phyloP scores from a whole-genome alignment of 2,329 filamentous ascomycete genomes.

The Alternaria longipes region DNA sequence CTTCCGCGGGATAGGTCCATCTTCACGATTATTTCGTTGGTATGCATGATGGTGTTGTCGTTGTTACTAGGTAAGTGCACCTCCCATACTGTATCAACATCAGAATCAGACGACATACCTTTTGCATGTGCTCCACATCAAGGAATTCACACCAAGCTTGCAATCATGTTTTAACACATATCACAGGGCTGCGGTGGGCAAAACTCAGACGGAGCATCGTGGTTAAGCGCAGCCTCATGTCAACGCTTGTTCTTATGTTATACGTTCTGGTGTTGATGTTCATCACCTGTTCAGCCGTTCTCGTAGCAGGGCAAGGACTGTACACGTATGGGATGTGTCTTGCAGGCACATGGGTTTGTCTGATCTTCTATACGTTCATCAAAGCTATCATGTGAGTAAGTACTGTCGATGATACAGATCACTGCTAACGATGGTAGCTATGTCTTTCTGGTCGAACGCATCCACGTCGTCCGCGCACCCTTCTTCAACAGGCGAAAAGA shows the following conservation, averaged over 20 bases:
- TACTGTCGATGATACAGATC: no score
- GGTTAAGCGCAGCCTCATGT: slow-evolving; percentile 26
- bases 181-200: slow-evolving; percentile 6
- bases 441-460: slow-evolving; percentile 52
- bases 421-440: slow-evolving; percentile 30
- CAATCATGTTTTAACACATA: background rate
- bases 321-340: slow-evolving; percentile 36
- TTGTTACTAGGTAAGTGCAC: slow-evolving; percentile 10
- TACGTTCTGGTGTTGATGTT: slow-evolving; percentile 31
- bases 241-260: slow-evolving; percentile 25
- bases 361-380: slow-evolving; percentile 48
- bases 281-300: slow-evolving; percentile 29
- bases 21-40: slow-evolving; percentile 2
- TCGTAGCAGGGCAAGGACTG: slow-evolving; percentile 43
- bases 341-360: slow-evolving; percentile 48
- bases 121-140: background rate
- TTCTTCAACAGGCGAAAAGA: slow-evolving; percentile 43
- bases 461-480: slow-evolving; percentile 48
- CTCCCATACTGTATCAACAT: background rate
- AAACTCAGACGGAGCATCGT: slow-evolving; percentile 4
- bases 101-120: background rate
- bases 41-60: slow-evolving; percentile 12
- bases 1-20: slow-evolving; percentile 1
- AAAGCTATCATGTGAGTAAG: slow-evolving; percentile 39
- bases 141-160: background rate